phyloP scores from a whole-genome alignment of 441 rosid species.

The Jatropha multifida region DNA sequence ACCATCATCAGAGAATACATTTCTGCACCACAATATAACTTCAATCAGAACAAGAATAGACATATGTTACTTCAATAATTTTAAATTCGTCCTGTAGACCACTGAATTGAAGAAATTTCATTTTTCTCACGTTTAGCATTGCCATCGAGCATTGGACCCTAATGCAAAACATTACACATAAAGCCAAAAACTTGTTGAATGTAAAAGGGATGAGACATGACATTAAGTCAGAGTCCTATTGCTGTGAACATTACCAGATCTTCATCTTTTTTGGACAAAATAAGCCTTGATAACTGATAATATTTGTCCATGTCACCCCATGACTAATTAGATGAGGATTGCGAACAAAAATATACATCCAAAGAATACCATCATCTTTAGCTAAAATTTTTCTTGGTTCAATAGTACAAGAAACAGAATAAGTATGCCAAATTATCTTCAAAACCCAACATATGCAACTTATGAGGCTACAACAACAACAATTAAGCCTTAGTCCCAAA shows the following conservation, averaged over 20 bases:
- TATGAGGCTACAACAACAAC: no score
- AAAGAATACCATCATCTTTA: no score
- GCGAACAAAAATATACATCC: no score
- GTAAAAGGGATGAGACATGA: no score
- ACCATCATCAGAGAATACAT: slow-evolving; percentile 89
- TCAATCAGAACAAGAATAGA: neutral
- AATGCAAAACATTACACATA: neutral
- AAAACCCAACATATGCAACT: no score
- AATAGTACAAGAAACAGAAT: no score
- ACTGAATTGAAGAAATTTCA: neutral
- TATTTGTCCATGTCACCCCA: no score
- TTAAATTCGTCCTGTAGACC: neutral
- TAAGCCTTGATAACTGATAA: no score
- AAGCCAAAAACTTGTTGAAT: neutral
- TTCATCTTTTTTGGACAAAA: neutral
- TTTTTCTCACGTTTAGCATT: neutral
- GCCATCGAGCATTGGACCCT: neutral
- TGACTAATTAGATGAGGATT: no score
- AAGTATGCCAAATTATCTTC: no score
- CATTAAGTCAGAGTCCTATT: neutral
- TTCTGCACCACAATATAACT: slow-evolving; percentile 52
- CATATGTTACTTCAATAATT: neutral
- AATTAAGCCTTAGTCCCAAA: no score
- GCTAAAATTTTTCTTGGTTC: no score
- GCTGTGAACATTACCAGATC: neutral